Evolutionary conservation across 225 moss, liverwort and hornwort genomes (phyloP).

Genomic region (Pseudoscleropodium purum): DNA sequence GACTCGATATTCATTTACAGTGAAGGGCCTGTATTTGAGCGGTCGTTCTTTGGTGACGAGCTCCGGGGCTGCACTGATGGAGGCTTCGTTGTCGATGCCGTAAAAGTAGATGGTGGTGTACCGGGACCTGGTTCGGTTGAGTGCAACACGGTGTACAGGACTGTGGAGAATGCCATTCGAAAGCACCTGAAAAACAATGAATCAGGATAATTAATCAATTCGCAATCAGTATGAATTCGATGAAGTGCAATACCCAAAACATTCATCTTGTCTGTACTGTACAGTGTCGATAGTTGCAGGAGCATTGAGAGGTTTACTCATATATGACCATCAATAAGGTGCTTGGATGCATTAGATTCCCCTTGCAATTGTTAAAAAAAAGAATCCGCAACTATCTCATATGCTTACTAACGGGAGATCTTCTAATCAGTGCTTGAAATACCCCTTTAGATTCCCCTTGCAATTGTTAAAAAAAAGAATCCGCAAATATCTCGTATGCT

Average conservation of each 20-base stretch:
- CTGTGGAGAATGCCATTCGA: slow-evolving; percentile 34
- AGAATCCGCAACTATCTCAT: background rate
- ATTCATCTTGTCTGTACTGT: background rate
- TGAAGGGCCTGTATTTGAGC: slow-evolving; percentile 25
- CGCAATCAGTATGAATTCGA: background rate
- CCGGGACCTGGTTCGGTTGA: slow-evolving; percentile 10
- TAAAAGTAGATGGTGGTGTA: slow-evolving; percentile 28
- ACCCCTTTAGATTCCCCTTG: background rate
- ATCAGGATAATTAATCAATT: background rate
- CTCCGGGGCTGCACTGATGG: background rate
- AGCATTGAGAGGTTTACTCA: background rate
- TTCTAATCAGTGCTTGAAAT: background rate
- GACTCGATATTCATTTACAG: background rate
- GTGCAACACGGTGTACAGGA: slow-evolving; percentile 5
- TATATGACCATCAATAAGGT: background rate
- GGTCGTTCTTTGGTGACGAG: slow-evolving; percentile 19
- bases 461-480: background rate
- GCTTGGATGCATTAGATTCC: background rate
- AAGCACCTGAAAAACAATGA: background rate
- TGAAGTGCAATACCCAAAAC: background rate
- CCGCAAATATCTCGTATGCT: too few relatives aligned
- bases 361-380: background rate
- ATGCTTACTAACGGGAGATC: too few relatives aligned
- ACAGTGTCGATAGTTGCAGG: background rate
- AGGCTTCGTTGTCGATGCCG: slow-evolving; percentile 18